phyloP scores from a whole-genome alignment of 805 yeast genomes.

The Lipomyces spencermartinsiae region DNA sequence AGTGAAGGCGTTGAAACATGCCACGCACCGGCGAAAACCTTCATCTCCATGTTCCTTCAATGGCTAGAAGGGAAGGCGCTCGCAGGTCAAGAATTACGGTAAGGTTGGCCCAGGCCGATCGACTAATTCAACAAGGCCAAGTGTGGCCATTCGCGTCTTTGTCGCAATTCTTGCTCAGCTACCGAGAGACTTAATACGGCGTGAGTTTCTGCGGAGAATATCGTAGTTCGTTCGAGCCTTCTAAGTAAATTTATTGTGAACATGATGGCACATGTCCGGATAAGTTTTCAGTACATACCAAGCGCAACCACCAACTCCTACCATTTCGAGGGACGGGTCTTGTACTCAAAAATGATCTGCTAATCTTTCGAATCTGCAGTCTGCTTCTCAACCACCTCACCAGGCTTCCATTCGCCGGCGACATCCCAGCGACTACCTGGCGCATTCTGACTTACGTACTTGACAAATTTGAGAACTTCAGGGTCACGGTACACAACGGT shows the following conservation, averaged over 20 bases:
- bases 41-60: not conserved
- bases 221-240: no score
- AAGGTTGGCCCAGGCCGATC: not conserved
- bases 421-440: conserved; percentile 94
- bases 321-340: not conserved
- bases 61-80: not conserved
- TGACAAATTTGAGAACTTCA: conserved; percentile 86
- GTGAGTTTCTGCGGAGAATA: no score
- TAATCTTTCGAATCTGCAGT: not conserved
- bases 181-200: no score
- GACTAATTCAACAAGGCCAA: no score
- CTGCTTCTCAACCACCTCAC: not conserved
- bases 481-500: conserved; percentile 81
- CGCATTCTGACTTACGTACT: conserved; percentile 87
- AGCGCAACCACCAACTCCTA: not conserved
- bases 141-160: no score
- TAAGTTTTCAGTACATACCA: not conserved
- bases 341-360: not conserved
- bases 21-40: not conserved
- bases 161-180: no score
- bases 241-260: no score
- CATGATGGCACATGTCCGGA: no score
- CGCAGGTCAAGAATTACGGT: not conserved
- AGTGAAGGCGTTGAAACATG: not conserved
- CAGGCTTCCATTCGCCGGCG: conserved; percentile 65